Conservation (phyloP, 805 yeast species). For the Kuraishia capsulata region DNA sequence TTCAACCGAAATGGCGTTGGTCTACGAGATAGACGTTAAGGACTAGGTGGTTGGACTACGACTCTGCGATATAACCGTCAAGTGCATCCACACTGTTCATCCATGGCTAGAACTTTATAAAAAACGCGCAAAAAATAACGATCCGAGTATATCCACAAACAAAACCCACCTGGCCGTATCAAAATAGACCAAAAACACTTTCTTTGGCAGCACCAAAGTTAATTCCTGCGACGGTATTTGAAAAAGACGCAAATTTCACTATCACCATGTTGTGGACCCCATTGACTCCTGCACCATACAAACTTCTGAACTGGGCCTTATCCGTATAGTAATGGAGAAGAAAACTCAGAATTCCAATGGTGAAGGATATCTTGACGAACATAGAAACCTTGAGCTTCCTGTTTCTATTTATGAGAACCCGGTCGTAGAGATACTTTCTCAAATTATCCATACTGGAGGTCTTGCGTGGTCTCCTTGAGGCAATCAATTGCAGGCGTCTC, state of each 20-base stretch:
- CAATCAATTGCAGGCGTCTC: background rate
- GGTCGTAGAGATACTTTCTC: background rate
- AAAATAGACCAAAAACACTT: background rate
- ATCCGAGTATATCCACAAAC: too few relatives aligned
- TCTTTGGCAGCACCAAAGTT: background rate
- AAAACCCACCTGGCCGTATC: too few relatives aligned
- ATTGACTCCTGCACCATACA: background rate
- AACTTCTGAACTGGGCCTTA: background rate
- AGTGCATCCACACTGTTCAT: too few relatives aligned
- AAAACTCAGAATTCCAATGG: constrained; percentile 1
- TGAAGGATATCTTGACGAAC: constrained; percentile 2
- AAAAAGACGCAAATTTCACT: background rate
- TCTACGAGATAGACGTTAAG: constrained; percentile 62
- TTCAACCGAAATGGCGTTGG: constrained; percentile 69
- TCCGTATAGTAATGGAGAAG: background rate
- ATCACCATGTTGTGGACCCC: background rate
- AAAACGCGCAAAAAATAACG: too few relatives aligned
- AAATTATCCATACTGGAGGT: background rate
- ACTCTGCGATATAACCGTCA: background rate
- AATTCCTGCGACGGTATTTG: background rate
- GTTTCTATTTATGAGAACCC: background rate
- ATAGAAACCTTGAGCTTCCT: background rate
- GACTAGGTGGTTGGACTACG: background rate
- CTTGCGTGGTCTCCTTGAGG: background rate
- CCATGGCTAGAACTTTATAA: too few relatives aligned